Percentiles rank a stretch among this genome's conserved stretches.
Conservation (phyloP, 768 basidiomycete genomes). For the Suillus paluster region DNA sequence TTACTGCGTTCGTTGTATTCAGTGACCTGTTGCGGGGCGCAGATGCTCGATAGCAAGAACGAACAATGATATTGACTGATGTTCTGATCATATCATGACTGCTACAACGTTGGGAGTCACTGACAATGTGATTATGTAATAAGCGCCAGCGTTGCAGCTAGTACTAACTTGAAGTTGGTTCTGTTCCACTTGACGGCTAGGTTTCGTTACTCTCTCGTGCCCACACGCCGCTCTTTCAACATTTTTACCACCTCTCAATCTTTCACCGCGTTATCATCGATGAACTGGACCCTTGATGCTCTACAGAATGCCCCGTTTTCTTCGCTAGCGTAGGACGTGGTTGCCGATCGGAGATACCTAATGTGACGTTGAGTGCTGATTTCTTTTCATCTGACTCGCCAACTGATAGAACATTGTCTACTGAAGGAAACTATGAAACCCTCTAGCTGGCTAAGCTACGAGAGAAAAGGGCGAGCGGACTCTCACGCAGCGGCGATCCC, state of each 20-base stretch:
- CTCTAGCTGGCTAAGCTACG: background rate
- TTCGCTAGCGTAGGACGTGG: background rate
- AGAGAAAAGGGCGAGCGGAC: background rate
- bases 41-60: slow-evolving; percentile 12
- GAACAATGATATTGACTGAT: slow-evolving; percentile 18
- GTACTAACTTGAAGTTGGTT: background rate
- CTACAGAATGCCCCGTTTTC: background rate
- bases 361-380: slow-evolving; percentile 3
- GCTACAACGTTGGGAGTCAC: slow-evolving; percentile 5
- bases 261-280: slow-evolving; percentile 2
- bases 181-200: background rate
- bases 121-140: slow-evolving; percentile 9
- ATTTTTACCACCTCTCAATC: background rate
- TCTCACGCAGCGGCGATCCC: slow-evolving; percentile 8
- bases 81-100: slow-evolving; percentile 25
- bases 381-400: background rate
- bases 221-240: background rate
- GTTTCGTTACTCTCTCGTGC: background rate
- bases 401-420: background rate
- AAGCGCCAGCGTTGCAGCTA: background rate
- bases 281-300: background rate
- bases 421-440: background rate
- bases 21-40: slow-evolving; percentile 13
- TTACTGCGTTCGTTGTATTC: slow-evolving; percentile 24
- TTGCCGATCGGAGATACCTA: background rate